These are phyloP conservation scores for Boletus coccyginus DNA, from an alignment of 768 basidiomycete species.

Conservation along the genomic window DNA sequence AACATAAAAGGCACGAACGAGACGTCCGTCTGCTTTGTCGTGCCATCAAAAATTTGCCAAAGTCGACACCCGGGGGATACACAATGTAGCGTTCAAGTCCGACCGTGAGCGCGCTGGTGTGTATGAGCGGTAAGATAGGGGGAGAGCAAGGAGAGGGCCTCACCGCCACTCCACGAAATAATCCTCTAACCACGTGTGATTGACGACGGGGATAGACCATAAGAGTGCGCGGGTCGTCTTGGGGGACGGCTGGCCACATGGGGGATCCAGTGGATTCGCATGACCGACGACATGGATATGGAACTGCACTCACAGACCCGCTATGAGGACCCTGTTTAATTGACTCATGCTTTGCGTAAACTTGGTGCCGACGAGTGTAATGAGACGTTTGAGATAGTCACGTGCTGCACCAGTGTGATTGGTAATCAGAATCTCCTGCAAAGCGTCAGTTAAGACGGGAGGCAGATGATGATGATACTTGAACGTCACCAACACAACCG, in stretches of 20 bases:
- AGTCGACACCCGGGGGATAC: slow-evolving; percentile 70
- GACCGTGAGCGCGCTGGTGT: slow-evolving; percentile 47
- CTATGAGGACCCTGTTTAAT: slow-evolving; percentile 76
- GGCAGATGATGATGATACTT: not conserved
- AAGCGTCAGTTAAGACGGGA: not conserved
- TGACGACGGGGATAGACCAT: slow-evolving; percentile 86
- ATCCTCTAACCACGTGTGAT: slow-evolving; percentile 90
- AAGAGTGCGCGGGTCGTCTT: slow-evolving; percentile 73
- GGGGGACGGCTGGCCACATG: slow-evolving; percentile 34
- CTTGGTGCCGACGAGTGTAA: slow-evolving; percentile 68
- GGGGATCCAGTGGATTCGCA: not conserved
- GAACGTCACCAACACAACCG: slow-evolving; percentile 49
- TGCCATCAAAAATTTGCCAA: slow-evolving; percentile 40
- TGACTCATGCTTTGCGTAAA: slow-evolving; percentile 83
- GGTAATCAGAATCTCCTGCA: slow-evolving; percentile 76
- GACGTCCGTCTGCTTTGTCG: slow-evolving; percentile 14
- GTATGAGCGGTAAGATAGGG: not conserved
- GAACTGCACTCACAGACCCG: slow-evolving; percentile 63
- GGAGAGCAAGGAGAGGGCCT: not conserved
- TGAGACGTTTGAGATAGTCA: slow-evolving; percentile 85
- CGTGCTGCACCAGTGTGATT: slow-evolving; percentile 86
- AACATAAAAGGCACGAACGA: not conserved
- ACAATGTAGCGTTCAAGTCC: slow-evolving; percentile 64
- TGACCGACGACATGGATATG: not conserved
- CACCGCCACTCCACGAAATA: slow-evolving; percentile 77